phyloP scores from a whole-genome alignment of 371 early-diverging fungal species.

The Rozella allomycis region DNA sequence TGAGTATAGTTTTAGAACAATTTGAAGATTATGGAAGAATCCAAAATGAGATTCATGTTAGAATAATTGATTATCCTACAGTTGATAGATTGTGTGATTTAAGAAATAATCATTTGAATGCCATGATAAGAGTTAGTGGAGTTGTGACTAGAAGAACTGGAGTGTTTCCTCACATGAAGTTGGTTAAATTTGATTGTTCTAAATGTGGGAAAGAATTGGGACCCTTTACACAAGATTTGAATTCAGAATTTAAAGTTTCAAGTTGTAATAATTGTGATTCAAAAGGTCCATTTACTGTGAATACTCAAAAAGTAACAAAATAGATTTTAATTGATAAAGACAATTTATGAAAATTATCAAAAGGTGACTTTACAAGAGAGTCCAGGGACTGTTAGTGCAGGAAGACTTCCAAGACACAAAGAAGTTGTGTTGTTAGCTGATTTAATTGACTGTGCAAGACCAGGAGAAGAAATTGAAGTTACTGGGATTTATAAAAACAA shows the following conservation, averaged over 20 bases:
- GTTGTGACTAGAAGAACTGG: constrained; percentile 88
- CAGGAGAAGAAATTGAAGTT: constrained; percentile 95
- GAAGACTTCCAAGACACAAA: constrained; percentile 84
- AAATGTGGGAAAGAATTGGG: constrained; percentile 88
- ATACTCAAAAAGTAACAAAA: constrained; percentile 44
- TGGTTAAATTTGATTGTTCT: constrained; percentile 88
- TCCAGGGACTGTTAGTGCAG: constrained; percentile 92
- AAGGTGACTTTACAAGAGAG: constrained; percentile 93
- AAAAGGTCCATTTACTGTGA: constrained; percentile 76
- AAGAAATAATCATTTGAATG: constrained; percentile 73
- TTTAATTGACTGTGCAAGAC: constrained; percentile 88
- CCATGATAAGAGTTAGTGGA: constrained; percentile 78
- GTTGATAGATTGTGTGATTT: constrained; percentile 70
- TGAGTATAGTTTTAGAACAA: constrained; percentile 60
- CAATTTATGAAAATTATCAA: constrained; percentile 95
- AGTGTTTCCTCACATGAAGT: constrained; percentile 90
- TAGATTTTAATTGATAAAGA: constrained; percentile 20
- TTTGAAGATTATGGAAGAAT: constrained; percentile 84
- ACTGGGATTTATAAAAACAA: constrained; percentile 95
- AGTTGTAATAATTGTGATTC: constrained; percentile 87
- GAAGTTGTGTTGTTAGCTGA: constrained; percentile 93
- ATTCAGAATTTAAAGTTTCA: constrained; percentile 56
- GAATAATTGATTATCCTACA: constrained; percentile 77
- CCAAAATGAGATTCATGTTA: constrained; percentile 71
- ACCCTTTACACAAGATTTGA: constrained; percentile 81